phyloP scores from a whole-genome alignment of 805 yeast species.

The Vanderwaltozyma tropicalis region DNA sequence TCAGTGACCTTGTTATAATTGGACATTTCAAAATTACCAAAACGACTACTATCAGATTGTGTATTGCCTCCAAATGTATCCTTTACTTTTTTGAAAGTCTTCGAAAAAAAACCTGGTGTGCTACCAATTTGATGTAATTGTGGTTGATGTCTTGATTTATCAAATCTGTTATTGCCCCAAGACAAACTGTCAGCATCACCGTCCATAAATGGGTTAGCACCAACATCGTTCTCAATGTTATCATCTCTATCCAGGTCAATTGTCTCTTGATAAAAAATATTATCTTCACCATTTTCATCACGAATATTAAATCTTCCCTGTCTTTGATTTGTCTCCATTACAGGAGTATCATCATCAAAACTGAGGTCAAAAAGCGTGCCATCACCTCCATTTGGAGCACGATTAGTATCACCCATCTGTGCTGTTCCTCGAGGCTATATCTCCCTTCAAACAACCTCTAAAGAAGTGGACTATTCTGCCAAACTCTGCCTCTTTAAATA shows the following conservation, averaged over 20 bases:
- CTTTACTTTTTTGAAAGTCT: slow-evolving; percentile 11
- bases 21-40: slow-evolving; percentile 21
- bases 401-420: not conserved
- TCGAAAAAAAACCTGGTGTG: slow-evolving; percentile 13
- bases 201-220: slow-evolving; percentile 21
- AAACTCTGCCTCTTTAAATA: no score
- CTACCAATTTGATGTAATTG: slow-evolving; percentile 6
- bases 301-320: slow-evolving; percentile 1
- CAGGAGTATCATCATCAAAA: slow-evolving; percentile 22
- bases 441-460: no score
- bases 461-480: no score
- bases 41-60: slow-evolving; percentile 1
- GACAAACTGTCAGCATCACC: slow-evolving; percentile 7
- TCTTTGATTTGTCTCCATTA: slow-evolving; percentile 4
- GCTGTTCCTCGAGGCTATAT: no score
- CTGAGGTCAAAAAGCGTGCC: slow-evolving; percentile 34
- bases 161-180: slow-evolving; percentile 11
- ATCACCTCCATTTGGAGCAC: slow-evolving; percentile 2
- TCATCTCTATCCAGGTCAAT: slow-evolving; percentile 27
- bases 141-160: slow-evolving; percentile 5
- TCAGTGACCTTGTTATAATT: slow-evolving; percentile 18
- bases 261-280: slow-evolving; percentile 25
- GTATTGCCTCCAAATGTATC: slow-evolving; percentile 6
- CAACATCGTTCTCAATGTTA: slow-evolving; percentile 30
- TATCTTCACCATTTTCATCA: slow-evolving; percentile 6